Conservation (phyloP, 2,329 filamentous ascomycete species). For the Phialemonium atrogriseum region DNA sequence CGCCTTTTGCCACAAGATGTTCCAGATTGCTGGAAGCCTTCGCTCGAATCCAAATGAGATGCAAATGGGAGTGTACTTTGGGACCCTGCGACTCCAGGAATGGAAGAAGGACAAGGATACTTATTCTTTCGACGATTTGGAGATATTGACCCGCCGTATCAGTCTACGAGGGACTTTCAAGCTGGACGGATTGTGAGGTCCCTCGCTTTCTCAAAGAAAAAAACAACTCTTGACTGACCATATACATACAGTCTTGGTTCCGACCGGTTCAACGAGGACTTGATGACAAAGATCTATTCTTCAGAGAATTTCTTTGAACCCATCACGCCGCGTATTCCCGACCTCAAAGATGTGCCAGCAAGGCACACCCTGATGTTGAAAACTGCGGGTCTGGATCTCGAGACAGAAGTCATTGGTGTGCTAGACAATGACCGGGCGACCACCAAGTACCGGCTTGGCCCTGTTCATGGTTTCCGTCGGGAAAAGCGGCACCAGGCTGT, state of each 20-base stretch:
- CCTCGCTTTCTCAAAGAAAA: neutral
- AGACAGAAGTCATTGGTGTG: conserved; percentile 9
- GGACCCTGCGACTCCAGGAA: conserved; percentile 10
- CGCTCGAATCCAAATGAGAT: conserved; percentile 10
- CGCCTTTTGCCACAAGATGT: neutral
- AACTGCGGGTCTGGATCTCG: conserved; percentile 12
- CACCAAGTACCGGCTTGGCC: conserved; percentile 6
- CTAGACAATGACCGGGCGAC: neutral
- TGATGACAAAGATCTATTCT: conserved; percentile 1
- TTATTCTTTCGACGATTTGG: conserved; percentile 11
- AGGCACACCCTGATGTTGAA: conserved; percentile 8
- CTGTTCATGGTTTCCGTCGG: conserved; percentile 6
- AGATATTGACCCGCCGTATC: conserved; percentile 5
- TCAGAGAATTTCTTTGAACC: neutral
- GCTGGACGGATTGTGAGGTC: conserved; percentile 9
- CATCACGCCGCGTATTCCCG: conserved; percentile 1
- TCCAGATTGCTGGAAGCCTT: conserved; percentile 4
- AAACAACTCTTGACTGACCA: no score
- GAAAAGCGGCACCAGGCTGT: conserved; percentile 10
- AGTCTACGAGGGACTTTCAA: conserved; percentile 10
- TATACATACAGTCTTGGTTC: conserved; percentile 1
- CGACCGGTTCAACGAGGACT: neutral
- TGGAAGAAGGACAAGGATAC: conserved; percentile 11
- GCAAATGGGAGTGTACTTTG: conserved; percentile 14
- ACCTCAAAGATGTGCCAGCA: conserved; percentile 2